Conservation (phyloP, 257 asterid genomes). For the Forsythia suspensa region DNA sequence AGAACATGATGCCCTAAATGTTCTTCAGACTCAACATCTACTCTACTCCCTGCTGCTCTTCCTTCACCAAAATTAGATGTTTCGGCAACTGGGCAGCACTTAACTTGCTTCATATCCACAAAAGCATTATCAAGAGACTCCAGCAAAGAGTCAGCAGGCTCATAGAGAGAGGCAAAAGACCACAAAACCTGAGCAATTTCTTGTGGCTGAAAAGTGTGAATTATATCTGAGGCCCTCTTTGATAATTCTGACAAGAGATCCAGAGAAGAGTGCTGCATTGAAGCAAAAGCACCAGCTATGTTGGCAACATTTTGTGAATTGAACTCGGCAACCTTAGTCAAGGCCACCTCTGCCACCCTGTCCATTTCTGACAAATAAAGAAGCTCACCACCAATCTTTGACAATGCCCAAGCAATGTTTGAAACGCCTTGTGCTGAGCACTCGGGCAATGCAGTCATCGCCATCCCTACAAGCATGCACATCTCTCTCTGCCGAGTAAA, state of each 20-base stretch:
- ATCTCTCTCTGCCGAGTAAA: slow-evolving; percentile 87
- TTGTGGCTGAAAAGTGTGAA: slow-evolving; percentile 71
- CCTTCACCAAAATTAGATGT: slow-evolving; percentile 36
- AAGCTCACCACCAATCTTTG: slow-evolving; percentile 94
- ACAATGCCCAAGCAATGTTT: slow-evolving; percentile 88
- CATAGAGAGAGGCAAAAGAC: slow-evolving; percentile 93
- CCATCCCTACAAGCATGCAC: slow-evolving; percentile 94
- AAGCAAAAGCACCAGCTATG: slow-evolving; percentile 90
- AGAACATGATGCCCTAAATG: slow-evolving; percentile 28
- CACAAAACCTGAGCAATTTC: slow-evolving; percentile 91
- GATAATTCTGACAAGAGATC: slow-evolving; percentile 66
- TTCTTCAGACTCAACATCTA: slow-evolving; percentile 12
- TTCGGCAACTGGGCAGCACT: slow-evolving; percentile 33
- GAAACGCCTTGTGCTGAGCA: slow-evolving; percentile 93
- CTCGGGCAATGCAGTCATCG: slow-evolving; percentile 86
- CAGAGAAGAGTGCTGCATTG: slow-evolving; percentile 94
- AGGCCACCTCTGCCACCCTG: slow-evolving; percentile 86
- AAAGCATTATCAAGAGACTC: slow-evolving; percentile 65
- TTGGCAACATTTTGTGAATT: slow-evolving; percentile 94
- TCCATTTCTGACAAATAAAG: slow-evolving; percentile 95
- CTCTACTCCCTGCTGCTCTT: slow-evolving; percentile 15
- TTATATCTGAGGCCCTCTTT: slow-evolving; percentile 57
- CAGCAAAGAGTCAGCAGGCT: slow-evolving; percentile 62
- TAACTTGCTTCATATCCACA: slow-evolving; percentile 41
- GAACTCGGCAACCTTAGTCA: slow-evolving; percentile 64